Percentiles rank a stretch among this genome's conserved stretches.
Conservation (phyloP, 139 green algal genomes). For the Pleodorina starrii region DNA sequence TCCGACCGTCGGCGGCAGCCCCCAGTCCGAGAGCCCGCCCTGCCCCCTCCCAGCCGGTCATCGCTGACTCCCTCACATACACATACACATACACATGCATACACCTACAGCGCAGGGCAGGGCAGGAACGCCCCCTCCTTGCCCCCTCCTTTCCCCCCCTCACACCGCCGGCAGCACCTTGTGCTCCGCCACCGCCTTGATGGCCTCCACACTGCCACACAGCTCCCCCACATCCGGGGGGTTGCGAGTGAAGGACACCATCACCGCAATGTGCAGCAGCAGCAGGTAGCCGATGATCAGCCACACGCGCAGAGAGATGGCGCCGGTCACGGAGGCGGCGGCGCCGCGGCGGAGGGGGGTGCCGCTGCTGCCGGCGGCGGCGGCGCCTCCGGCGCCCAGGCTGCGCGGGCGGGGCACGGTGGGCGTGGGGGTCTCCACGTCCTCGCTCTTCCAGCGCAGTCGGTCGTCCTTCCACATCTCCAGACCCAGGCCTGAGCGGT, state of each 20-base stretch:
- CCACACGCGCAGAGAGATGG: slow-evolving; percentile 41
- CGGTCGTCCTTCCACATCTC: slow-evolving; percentile 62
- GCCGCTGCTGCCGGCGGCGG: too few species aligned
- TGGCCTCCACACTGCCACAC: slow-evolving; percentile 7
- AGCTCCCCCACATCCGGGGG: slow-evolving; percentile 21
- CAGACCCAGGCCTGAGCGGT: slow-evolving; percentile 55
- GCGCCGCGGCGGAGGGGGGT: too few species aligned
- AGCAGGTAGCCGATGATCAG: slow-evolving; percentile 52
- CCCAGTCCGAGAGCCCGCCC: too few species aligned
- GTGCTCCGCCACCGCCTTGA: slow-evolving; percentile 44
- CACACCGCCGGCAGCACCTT: slow-evolving; percentile 33
- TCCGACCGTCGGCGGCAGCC: too few species aligned
- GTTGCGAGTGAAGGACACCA: slow-evolving; percentile 50
- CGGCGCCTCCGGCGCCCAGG: background rate
- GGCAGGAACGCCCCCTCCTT: too few species aligned
- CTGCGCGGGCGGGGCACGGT: background rate
- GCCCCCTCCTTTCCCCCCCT: background rate
- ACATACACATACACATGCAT: too few species aligned
- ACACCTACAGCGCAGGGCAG: too few species aligned
- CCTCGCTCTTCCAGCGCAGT: slow-evolving; percentile 57
- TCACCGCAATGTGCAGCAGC: slow-evolving; percentile 56
- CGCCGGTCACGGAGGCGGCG: background rate
- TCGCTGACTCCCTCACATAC: too few species aligned
- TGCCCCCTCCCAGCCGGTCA: too few species aligned
- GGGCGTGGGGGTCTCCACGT: slow-evolving; percentile 46